Conservation (phyloP, 805 yeast species). For the Komagataella mondaviorum region DNA sequence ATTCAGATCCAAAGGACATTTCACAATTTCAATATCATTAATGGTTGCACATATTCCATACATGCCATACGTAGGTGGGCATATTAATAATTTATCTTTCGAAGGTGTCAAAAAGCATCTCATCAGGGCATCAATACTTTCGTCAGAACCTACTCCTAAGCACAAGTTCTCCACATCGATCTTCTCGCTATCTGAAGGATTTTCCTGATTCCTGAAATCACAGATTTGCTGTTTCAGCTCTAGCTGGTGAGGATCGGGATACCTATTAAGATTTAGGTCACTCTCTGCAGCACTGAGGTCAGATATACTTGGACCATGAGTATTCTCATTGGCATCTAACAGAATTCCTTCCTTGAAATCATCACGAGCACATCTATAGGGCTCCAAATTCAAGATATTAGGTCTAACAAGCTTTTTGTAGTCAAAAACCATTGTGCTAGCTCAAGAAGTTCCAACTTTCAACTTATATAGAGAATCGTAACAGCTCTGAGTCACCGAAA, state of each 20-base stretch:
- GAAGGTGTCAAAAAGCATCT: constrained; percentile 79
- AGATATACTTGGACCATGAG: constrained; percentile 73
- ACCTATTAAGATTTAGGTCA: constrained; percentile 59
- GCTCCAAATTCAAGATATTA: constrained; percentile 69
- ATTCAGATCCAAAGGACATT: constrained; percentile 59
- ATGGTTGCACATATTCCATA: constrained; percentile 82
- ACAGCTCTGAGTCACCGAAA: neutral
- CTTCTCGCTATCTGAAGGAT: constrained; percentile 11
- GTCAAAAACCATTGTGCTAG: constrained; percentile 28
- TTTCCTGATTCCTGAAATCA: constrained; percentile 51
- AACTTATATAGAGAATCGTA: neutral
- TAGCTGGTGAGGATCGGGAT: constrained; percentile 93
- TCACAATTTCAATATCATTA: constrained; percentile 70
- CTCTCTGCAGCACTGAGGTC: constrained; percentile 29
- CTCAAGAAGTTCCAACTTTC: neutral
- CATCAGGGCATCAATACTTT: constrained; percentile 79
- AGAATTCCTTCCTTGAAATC: constrained; percentile 82
- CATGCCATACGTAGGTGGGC: constrained; percentile 98
- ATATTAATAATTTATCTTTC: constrained; percentile 63
- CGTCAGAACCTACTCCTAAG: constrained; percentile 96
- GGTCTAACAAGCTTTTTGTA: constrained; percentile 61
- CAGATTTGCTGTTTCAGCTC: constrained; percentile 62
- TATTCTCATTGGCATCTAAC: constrained; percentile 92
- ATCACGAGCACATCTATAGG: constrained; percentile 94
- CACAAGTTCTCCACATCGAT: constrained; percentile 61